Conservation (phyloP, 2,329 filamentous ascomycete genomes). For the Fusarium kyushuense region DNA sequence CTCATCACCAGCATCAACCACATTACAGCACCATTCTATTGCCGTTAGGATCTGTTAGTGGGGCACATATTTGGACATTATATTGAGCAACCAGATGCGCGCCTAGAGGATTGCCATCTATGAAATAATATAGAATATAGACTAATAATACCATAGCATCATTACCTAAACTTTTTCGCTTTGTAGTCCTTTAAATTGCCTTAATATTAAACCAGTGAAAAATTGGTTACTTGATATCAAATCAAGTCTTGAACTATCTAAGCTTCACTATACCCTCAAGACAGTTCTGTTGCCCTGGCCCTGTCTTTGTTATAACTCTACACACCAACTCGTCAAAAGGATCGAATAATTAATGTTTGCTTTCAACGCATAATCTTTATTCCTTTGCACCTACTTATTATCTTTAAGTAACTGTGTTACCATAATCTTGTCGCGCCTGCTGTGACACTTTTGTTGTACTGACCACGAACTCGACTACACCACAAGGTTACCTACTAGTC, state of each 20-base stretch:
- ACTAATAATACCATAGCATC: constrained; percentile 17
- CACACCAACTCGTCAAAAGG: neutral
- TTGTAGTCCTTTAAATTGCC: neutral
- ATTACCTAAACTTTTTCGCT: neutral
- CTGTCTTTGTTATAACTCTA: neutral
- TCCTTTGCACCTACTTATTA: too few species aligned
- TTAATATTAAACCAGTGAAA: too few species aligned
- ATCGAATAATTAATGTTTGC: neutral
- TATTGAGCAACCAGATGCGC: constrained; percentile 3
- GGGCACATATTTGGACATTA: constrained; percentile 38
- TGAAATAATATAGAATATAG: constrained; percentile 15
- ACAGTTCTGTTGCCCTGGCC: constrained; percentile 30
- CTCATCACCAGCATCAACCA: constrained; percentile 14
- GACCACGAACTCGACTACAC: neutral
- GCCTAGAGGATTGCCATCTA: constrained; percentile 5
- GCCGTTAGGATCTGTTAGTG: constrained; percentile 48
- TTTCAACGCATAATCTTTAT: neutral
- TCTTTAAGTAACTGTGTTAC: neutral
- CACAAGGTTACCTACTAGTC: neutral
- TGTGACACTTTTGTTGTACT: constrained; percentile 6
- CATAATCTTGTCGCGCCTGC: neutral
- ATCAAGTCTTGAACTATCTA: constrained; percentile 43
- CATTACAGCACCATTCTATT: constrained; percentile 8
- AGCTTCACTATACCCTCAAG: constrained; percentile 37
- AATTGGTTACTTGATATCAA: neutral